Conservation (phyloP, 768 basidiomycete species). For the Pleurotus pulmonarius region DNA sequence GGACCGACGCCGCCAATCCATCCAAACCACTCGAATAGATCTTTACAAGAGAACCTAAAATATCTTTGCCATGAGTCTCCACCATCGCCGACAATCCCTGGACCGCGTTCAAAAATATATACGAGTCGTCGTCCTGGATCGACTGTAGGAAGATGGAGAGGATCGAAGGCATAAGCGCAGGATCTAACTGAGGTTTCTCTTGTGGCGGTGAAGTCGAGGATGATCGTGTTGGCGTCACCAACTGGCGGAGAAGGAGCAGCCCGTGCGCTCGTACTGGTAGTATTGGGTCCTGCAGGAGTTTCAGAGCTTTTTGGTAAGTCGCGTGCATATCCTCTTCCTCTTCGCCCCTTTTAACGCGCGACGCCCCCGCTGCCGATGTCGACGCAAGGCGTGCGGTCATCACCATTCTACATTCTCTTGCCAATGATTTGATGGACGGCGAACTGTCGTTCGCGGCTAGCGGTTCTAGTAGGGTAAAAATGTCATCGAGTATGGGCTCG, state of each 20-base stretch:
- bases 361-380: slow-evolving; percentile 47
- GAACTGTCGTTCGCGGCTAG: slow-evolving; percentile 44
- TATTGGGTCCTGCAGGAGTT: slow-evolving; percentile 85
- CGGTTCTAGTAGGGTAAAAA: slow-evolving; percentile 62
- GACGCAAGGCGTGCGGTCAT: slow-evolving; percentile 79
- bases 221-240: slow-evolving; percentile 44
- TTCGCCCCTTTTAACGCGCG: slow-evolving; percentile 16
- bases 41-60: slow-evolving; percentile 61
- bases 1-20: slow-evolving; percentile 40
- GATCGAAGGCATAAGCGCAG: slow-evolving; percentile 76
- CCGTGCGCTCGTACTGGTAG: slow-evolving; percentile 95
- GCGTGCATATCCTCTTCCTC: slow-evolving; percentile 49
- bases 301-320: slow-evolving; percentile 83
- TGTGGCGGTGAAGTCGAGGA: slow-evolving; percentile 16
- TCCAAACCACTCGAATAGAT: slow-evolving; percentile 57
- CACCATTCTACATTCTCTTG: slow-evolving; percentile 79
- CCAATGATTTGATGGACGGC: slow-evolving; percentile 47
- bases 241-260: slow-evolving; percentile 72
- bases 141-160: slow-evolving; percentile 83
- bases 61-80: slow-evolving; percentile 70
- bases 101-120: slow-evolving; percentile 89
- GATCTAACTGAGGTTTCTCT: slow-evolving; percentile 30
- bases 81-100: slow-evolving; percentile 89
- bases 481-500: slow-evolving; percentile 64
- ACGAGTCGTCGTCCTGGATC: slow-evolving; percentile 91